phyloP scores from a whole-genome alignment of 371 early-diverging fungal genomes.

The Lichtheimia ornata region DNA sequence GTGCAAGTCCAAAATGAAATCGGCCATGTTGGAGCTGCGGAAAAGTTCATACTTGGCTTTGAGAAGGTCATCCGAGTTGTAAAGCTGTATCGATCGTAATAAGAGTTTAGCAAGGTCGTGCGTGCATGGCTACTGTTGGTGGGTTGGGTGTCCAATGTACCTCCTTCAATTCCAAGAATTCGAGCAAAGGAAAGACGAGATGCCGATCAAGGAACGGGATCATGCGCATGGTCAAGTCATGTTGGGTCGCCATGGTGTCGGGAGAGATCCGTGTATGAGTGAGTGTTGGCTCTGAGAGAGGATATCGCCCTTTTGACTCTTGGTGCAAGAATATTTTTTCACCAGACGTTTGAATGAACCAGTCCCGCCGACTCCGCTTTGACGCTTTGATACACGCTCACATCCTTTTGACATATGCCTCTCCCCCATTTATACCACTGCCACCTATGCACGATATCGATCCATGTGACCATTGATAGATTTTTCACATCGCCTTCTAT shows the following conservation, averaged over 20 bases:
- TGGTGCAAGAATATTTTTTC: too few relatives aligned
- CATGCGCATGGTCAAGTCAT: conserved; percentile 87
- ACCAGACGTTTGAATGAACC: too few relatives aligned
- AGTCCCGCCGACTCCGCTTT: too few relatives aligned
- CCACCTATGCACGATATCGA: too few relatives aligned
- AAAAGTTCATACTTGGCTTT: conserved; percentile 89
- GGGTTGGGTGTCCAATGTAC: conserved; percentile 32
- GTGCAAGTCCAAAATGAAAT: conserved; percentile 82
- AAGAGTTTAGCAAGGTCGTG: not conserved
- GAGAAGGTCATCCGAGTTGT: conserved; percentile 70
- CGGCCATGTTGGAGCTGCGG: conserved; percentile 89
- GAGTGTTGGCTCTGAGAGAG: too few relatives aligned
- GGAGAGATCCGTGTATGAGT: not conserved
- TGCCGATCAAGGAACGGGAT: conserved; percentile 91
- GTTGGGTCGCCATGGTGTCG: conserved; percentile 59
- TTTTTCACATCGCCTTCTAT: too few relatives aligned
- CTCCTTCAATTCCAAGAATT: conserved; percentile 82
- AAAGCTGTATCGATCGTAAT: conserved; percentile 54
- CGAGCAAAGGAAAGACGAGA: conserved; percentile 85
- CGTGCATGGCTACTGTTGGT: not conserved
- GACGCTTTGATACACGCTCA: too few relatives aligned
- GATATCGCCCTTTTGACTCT: too few relatives aligned
- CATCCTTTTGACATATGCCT: too few relatives aligned
- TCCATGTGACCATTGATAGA: too few relatives aligned
- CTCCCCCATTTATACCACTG: too few relatives aligned